Conservation (phyloP, 202 grass and related monocot genomes). For the Alloteropsis angusta region DNA sequence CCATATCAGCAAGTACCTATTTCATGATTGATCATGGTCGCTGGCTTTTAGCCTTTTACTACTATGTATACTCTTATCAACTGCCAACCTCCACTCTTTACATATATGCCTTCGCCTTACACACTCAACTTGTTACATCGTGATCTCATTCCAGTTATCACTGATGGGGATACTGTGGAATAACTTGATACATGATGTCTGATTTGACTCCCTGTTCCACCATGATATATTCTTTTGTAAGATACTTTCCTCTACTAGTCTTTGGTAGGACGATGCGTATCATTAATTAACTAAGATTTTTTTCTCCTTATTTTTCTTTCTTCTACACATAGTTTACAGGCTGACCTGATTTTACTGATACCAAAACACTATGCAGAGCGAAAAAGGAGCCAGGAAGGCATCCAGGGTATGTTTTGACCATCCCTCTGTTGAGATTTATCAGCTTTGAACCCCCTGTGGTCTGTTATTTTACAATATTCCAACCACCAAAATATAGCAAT, state of each 20-base stretch:
- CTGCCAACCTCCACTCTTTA: not conserved
- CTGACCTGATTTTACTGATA: conserved; percentile 30
- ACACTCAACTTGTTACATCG: not conserved
- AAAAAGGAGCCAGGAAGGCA: conserved; percentile 46
- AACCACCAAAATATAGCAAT: not conserved
- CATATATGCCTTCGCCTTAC: not conserved
- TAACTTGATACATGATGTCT: no score
- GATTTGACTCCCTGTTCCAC: not conserved
- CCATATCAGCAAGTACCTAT: not conserved
- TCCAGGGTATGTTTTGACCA: conserved; percentile 56
- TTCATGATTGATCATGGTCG: not conserved
- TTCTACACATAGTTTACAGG: not conserved
- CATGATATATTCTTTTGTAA: not conserved
- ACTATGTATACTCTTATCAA: not conserved
- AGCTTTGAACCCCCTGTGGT: not conserved
- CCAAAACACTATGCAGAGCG: conserved; percentile 38
- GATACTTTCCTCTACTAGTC: not conserved
- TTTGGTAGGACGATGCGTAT: not conserved
- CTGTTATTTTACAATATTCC: not conserved
- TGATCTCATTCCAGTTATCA: not conserved
- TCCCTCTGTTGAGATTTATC: not conserved
- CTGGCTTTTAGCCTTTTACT: not conserved
- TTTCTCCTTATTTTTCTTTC: not conserved
- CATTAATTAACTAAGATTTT: not conserved
- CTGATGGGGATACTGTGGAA: no score